Evolutionary conservation across 2,329 filamentous ascomycete genomes (phyloP).

Genomic region (Colletotrichum sp.): DNA sequence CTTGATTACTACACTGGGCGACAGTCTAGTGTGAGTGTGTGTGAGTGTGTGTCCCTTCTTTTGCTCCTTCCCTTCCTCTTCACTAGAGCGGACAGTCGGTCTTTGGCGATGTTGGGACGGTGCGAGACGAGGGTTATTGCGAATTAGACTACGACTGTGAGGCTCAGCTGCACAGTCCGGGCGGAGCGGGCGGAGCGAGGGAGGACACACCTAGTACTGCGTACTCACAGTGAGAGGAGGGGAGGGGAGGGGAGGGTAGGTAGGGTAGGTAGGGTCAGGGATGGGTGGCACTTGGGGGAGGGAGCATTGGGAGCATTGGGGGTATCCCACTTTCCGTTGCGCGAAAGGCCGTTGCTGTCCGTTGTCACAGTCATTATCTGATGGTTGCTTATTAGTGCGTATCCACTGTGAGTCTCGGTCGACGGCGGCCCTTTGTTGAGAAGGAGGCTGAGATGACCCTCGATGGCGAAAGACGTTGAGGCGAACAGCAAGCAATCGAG

Average conservation of each 20-base stretch:
- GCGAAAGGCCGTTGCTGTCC: not conserved
- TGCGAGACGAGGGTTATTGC: not conserved
- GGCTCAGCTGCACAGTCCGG: conserved; percentile 10
- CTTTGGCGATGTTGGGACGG: not conserved
- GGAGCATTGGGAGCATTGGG: not conserved
- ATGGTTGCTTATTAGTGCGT: not conserved
- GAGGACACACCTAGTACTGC: not conserved
- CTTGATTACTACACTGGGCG: not conserved
- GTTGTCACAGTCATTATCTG: not conserved
- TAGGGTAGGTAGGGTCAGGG: not conserved
- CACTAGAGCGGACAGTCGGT: not conserved
- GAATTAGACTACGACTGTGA: not conserved
- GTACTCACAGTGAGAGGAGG: not conserved
- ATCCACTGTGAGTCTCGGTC: not conserved
- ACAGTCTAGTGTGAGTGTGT: not conserved
- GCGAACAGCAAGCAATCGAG: not conserved
- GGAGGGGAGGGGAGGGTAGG: not conserved
- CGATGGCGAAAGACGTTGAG: not conserved
- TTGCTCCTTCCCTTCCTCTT: not conserved
- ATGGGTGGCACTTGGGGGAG: not conserved
- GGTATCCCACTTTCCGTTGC: not conserved
- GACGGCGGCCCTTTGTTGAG: not conserved
- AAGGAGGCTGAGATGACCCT: not conserved
- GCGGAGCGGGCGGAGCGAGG: conserved; percentile 6
- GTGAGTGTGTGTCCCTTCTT: not conserved